phyloP scores from a whole-genome alignment of 2,329 filamentous ascomycete genomes.

The Ophiosphaerella herpotricha region DNA sequence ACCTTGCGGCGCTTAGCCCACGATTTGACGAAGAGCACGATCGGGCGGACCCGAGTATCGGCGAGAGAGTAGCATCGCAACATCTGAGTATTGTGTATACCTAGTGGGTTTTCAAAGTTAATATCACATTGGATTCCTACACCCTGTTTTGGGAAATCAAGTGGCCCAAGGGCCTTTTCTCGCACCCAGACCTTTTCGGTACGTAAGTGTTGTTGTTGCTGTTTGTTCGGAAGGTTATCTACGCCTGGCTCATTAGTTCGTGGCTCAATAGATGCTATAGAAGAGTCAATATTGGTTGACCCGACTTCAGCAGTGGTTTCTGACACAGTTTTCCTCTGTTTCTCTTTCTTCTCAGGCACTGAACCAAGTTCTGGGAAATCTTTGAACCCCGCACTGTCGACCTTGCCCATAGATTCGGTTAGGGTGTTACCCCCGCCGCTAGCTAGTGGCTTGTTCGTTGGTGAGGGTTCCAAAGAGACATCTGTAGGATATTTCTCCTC shows the following conservation, averaged over 20 bases:
- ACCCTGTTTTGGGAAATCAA: constrained; percentile 78
- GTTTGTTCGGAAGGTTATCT: constrained; percentile 1
- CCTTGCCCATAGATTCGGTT: not conserved
- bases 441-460: constrained; percentile 8
- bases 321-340: not conserved
- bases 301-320: constrained; percentile 1
- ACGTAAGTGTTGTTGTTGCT: constrained; percentile 26
- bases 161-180: constrained; percentile 54
- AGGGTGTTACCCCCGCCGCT: constrained; percentile 12
- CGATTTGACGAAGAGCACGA: constrained; percentile 86
- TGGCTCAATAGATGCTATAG: constrained; percentile 17
- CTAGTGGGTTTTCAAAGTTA: constrained; percentile 85
- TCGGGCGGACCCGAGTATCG: constrained; percentile 74
- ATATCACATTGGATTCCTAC: constrained; percentile 89
- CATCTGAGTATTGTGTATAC: constrained; percentile 80
- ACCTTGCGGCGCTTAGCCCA: constrained; percentile 87
- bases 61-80: constrained; percentile 82
- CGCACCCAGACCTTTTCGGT: constrained; percentile 48
- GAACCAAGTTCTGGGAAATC: constrained; percentile 9
- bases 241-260: not conserved
- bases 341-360: constrained; percentile 3
- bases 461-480: constrained; percentile 16
- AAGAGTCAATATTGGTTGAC: constrained; percentile 9
- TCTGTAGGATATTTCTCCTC: constrained; percentile 49
- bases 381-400: constrained; percentile 5